phyloP scores from a whole-genome alignment of 2,329 filamentous ascomycete genomes.

The Clarireedia homoeocarpa region DNA sequence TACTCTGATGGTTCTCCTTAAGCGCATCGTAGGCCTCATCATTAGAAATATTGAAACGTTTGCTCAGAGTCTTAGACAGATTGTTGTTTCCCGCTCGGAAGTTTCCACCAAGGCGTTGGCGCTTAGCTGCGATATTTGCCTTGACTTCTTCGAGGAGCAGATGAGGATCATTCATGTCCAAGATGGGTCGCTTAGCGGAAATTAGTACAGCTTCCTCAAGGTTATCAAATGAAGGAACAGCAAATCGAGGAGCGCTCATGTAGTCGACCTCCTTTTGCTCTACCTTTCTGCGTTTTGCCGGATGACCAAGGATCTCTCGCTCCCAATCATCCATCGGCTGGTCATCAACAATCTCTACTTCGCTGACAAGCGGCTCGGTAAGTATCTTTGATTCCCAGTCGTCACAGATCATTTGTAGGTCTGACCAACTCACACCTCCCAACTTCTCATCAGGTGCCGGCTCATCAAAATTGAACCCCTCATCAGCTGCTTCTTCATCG shows the following conservation, averaged over 20 bases:
- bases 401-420: constrained; percentile 77
- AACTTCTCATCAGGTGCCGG: constrained; percentile 53
- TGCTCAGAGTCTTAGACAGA: constrained; percentile 63
- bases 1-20: constrained; percentile 95
- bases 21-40: constrained; percentile 92
- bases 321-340: constrained; percentile 55
- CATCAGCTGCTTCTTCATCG: constrained; percentile 36
- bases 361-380: constrained; percentile 18
- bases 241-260: constrained; percentile 49
- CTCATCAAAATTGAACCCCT: constrained; percentile 43
- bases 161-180: constrained; percentile 84
- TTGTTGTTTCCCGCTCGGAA: constrained; percentile 61
- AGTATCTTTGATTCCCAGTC: constrained; percentile 69
- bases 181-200: constrained; percentile 67
- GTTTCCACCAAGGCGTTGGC: constrained; percentile 38
- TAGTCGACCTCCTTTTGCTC: constrained; percentile 44
- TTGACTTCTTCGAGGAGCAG: constrained; percentile 76
- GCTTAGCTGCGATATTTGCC: constrained; percentile 53
- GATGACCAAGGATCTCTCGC: constrained; percentile 42
- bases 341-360: constrained; percentile 29
- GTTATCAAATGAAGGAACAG: constrained; percentile 69
- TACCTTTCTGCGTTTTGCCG: constrained; percentile 61
- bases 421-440: constrained; percentile 67
- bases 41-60: constrained; percentile 92
- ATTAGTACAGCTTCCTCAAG: constrained; percentile 66